A percentile compares a stretch with the other conserved stretches of the same genome.
Evolutionary conservation across 2,329 filamentous ascomycete species (phyloP).

Genomic region (Coniochaeta prunicola): DNA sequence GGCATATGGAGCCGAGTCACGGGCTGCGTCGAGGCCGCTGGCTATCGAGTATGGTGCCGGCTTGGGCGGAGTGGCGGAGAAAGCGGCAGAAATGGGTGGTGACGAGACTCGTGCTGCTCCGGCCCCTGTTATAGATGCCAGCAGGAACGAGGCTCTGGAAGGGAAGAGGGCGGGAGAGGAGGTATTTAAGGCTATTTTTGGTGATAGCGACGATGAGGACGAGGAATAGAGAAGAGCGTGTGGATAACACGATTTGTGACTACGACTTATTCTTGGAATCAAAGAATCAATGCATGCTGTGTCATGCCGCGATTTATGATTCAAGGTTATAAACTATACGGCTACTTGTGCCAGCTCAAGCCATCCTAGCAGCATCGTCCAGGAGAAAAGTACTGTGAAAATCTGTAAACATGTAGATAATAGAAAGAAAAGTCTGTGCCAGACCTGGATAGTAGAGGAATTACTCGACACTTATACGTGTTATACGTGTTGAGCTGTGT

Average conservation of each 20-base stretch:
- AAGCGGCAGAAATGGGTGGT: slow-evolving; percentile 4
- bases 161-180: slow-evolving; percentile 67
- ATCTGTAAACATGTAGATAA: too few relatives aligned
- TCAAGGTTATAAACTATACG: too few relatives aligned
- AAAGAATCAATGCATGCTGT: too few relatives aligned
- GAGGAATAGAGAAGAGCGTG: slow-evolving; percentile 10
- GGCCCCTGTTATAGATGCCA: slow-evolving; percentile 51
- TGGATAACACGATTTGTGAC: not conserved
- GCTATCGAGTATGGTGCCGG: slow-evolving; percentile 7
- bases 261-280: too few relatives aligned
- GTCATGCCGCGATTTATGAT: too few relatives aligned
- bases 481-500: too few relatives aligned
- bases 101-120: slow-evolving; percentile 8
- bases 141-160: slow-evolving; percentile 73
- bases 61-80: not conserved
- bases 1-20: slow-evolving; percentile 8
- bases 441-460: too few relatives aligned
- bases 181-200: slow-evolving; percentile 90
- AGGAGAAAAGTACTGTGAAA: too few relatives aligned
- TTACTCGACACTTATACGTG: too few relatives aligned
- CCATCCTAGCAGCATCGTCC: too few relatives aligned
- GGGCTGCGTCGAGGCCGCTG: slow-evolving; percentile 3
- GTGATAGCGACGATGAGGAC: slow-evolving; percentile 69
- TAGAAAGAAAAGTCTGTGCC: too few relatives aligned
- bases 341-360: too few relatives aligned